Conservation (phyloP, 2,329 filamentous ascomycete species). For the Chrysosporium queenslandicum region DNA sequence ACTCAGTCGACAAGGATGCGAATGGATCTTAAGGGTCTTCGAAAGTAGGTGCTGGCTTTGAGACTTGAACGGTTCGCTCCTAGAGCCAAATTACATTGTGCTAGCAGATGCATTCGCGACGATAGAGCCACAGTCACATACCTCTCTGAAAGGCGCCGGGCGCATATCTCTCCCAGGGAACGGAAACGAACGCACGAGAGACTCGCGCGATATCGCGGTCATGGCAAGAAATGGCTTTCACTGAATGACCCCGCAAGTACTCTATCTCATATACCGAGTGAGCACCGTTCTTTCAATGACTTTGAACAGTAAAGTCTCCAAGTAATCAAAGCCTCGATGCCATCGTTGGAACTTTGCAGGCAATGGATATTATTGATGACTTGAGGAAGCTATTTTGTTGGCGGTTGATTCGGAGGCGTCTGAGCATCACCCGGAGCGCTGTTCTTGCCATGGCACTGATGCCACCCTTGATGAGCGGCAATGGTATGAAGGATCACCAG, state of each 20-base stretch:
- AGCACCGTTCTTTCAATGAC: not conserved
- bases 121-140: not conserved
- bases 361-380: not conserved
- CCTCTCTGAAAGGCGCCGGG: conserved; percentile 1
- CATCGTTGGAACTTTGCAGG: not conserved
- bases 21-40: not conserved
- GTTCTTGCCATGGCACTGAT: conserved; percentile 2
- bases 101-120: not conserved
- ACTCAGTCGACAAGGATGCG: not conserved
- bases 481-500: no score
- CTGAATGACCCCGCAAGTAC: not conserved
- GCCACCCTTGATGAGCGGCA: no score
- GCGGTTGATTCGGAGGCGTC: not conserved
- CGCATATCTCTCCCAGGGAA: not conserved
- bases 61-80: not conserved
- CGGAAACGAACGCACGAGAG: not conserved
- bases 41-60: not conserved
- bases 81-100: not conserved
- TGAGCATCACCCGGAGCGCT: not conserved
- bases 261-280: not conserved
- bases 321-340: not conserved
- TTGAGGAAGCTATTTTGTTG: not conserved
- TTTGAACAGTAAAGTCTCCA: not conserved
- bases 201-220: not conserved
- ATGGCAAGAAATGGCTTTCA: conserved; percentile 6